Percentiles rank a stretch among this genome's conserved stretches.
These are phyloP conservation scores for Perilla frutescens DNA, from an alignment of 257 asterid genomes.

Conservation along the genomic window DNA sequence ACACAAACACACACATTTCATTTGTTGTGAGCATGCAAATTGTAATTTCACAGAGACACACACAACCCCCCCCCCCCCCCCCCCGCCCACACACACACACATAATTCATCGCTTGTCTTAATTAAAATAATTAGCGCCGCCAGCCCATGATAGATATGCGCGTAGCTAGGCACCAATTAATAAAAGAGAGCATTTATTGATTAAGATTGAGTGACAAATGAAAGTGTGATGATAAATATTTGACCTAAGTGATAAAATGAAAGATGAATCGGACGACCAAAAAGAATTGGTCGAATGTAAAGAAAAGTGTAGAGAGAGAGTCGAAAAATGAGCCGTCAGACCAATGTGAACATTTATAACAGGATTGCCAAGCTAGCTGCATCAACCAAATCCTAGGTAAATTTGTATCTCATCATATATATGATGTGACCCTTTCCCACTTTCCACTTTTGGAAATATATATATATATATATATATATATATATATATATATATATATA, in stretches of 20 bases:
- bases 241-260: slow-evolving; percentile 26
- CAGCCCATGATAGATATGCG: slow-evolving; percentile 39
- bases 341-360: slow-evolving; percentile 25
- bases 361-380: slow-evolving; percentile 19
- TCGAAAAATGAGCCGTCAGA: background rate
- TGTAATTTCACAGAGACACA: background rate
- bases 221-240: background rate
- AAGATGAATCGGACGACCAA: background rate
- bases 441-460: slow-evolving; percentile 21
- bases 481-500: too few species aligned
- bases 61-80: too few species aligned
- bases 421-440: slow-evolving; percentile 21
- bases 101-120: background rate
- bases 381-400: slow-evolving; percentile 8
- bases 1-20: too few species aligned
- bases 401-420: background rate
- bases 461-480: too few species aligned
- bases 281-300: slow-evolving; percentile 7
- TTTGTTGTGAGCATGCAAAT: too few species aligned
- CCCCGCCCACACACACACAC: too few species aligned
- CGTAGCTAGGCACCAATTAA: background rate
- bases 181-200: background rate
- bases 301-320: background rate
- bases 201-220: background rate
- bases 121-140: slow-evolving; percentile 33